A percentile compares a stretch with the other conserved stretches of the same genome.
These are phyloP conservation scores for Umbelopsis sp. DNA, from an alignment of 192 early-diverging fungal genomes.

Conservation along the genomic window DNA sequence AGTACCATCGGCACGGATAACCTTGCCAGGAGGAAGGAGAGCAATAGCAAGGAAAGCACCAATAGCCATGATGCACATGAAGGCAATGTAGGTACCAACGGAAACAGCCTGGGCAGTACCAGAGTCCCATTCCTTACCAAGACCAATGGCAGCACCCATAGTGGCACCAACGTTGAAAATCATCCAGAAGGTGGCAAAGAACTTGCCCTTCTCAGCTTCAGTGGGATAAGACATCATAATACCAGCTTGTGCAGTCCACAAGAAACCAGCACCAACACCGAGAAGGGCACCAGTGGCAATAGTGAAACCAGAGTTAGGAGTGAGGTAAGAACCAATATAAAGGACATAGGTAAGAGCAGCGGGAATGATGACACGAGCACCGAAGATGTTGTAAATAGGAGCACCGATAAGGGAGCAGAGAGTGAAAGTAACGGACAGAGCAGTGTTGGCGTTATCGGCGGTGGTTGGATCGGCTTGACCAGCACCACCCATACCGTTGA, in stretches of 20 bases:
- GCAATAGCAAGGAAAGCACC: constrained; percentile 60
- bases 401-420: constrained; percentile 78
- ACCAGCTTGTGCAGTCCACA: constrained; percentile 77
- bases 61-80: constrained; percentile 67
- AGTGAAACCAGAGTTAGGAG: constrained; percentile 57
- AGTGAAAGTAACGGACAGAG: constrained; percentile 77
- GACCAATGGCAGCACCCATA: constrained; percentile 74
- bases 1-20: constrained; percentile 70
- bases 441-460: constrained; percentile 74
- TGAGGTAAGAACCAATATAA: constrained; percentile 80
- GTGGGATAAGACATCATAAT: constrained; percentile 88
- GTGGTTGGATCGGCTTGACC: constrained; percentile 62
- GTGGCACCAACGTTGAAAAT: constrained; percentile 85
- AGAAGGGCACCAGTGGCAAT: constrained; percentile 78
- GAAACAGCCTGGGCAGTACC: constrained; percentile 47
- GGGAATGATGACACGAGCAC: constrained; percentile 67
- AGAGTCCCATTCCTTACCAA: constrained; percentile 69
- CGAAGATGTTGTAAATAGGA: constrained; percentile 77
- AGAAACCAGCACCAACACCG: constrained; percentile 81
- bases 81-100: constrained; percentile 74
- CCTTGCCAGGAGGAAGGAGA: constrained; percentile 58
- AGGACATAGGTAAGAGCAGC: constrained; percentile 73
- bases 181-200: constrained; percentile 86
- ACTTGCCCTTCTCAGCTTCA: constrained; percentile 80
- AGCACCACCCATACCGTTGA: constrained; percentile 63